phyloP scores from a whole-genome alignment of 1,139 yeast species.

The Hyphopichia burtonii region DNA sequence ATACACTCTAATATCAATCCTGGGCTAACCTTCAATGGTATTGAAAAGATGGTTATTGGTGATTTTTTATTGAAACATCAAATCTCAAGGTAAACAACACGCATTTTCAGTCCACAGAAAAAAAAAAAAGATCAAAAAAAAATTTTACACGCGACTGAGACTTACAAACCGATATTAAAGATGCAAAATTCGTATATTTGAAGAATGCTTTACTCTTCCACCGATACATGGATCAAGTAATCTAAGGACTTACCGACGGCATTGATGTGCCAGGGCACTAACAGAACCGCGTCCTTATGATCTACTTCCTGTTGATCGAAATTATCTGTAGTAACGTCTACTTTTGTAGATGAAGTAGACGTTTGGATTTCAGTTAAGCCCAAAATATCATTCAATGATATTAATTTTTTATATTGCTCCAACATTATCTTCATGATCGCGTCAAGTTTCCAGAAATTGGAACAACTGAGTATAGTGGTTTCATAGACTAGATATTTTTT shows the following conservation, averaged over 20 bases:
- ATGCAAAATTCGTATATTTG: background rate
- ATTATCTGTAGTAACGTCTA: slow-evolving; percentile 5
- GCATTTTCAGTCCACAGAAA: background rate
- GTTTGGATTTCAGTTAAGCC: slow-evolving; percentile 31
- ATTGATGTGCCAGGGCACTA: slow-evolving; percentile 79
- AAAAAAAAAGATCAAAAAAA: background rate
- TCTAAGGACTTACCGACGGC: slow-evolving; percentile 70
- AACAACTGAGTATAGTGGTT: slow-evolving; percentile 67
- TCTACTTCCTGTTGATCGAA: slow-evolving; percentile 11
- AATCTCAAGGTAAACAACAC: slow-evolving; percentile 1
- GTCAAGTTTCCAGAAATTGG: slow-evolving; percentile 55
- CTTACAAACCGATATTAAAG: slow-evolving; percentile 1
- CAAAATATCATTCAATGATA: slow-evolving; percentile 47
- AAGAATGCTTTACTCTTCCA: slow-evolving; percentile 26
- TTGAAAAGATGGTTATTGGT: too few relatives aligned
- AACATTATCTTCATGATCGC: slow-evolving; percentile 60
- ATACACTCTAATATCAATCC: background rate
- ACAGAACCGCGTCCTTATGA: slow-evolving; percentile 21
- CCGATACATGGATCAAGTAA: slow-evolving; percentile 43
- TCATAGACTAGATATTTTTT: slow-evolving; percentile 45
- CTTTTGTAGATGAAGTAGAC: slow-evolving; percentile 6
- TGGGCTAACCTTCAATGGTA: too few relatives aligned
- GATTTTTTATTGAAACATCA: background rate
- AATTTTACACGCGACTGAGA: background rate
- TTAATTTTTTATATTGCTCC: slow-evolving; percentile 65